Evolutionary conservation across 2,329 filamentous ascomycete species (phyloP), one percentile per base, ranked within the genome.

Genomic region (Ustulina deusta): DNA sequence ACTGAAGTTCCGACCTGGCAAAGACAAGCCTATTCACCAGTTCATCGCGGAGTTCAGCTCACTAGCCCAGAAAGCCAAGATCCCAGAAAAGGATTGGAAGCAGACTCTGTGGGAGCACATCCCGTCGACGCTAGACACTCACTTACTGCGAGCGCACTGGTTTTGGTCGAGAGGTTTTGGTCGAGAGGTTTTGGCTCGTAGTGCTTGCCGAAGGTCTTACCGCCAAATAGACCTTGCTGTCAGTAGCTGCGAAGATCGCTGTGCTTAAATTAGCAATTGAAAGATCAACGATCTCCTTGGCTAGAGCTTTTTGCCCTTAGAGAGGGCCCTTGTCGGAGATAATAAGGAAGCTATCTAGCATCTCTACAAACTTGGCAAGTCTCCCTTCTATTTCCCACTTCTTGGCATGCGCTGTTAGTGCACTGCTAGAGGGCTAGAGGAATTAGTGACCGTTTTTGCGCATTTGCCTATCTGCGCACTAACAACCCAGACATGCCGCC

Each of bases 281-380:
- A 40, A 40, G 38, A 40, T 40, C 38, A 40, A 40, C 38, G 38
- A 40, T 40, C 38, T 40, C 38, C 38, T 40, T 40, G 38, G 38
- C 38, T 40, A 40, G 38, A 40, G 38, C 38, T 40, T 40, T 40
- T 40, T 40, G 38, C 38, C 38, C 38, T 40, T 40, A 7, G 38
- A 40, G 38, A 17, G 38, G 38, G 38, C 11, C 38, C 15, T 40
- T 40, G 38, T 40, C 38, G 38, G 2, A 17, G 10, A 40, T 15
- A 17, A 40, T 40, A 40, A 40, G 15, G 38, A 40, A 40, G 38
- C 38, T 40, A 40, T 40, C 38, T 40, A 40, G 38, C 9, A 40
- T 40, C 38, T 40, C 38, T 40, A 40, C 38, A 40, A 40, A 40
- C 38, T 40, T 40, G 38, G 38, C 40, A 42, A 42, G 15, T 9